phyloP scores from a whole-genome alignment of 2,329 filamentous ascomycete species.

The Trichoderma asperellum region DNA sequence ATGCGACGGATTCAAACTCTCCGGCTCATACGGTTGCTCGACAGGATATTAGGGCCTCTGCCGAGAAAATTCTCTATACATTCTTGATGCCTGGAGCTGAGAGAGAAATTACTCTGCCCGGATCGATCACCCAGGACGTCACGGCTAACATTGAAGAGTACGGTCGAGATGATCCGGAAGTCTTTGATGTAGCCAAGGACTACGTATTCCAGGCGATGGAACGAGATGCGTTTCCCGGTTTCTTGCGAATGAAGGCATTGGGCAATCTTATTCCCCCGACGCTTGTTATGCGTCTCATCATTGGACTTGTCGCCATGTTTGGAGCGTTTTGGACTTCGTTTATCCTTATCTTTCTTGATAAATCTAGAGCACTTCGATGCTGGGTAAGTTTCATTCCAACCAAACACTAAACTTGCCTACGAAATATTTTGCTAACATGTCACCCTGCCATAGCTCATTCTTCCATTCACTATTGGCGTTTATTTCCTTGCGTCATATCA shows the following conservation, averaged over 20 bases:
- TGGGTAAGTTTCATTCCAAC: slow-evolving; percentile 66
- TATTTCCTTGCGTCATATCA: slow-evolving; percentile 92
- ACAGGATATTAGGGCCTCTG: slow-evolving; percentile 87
- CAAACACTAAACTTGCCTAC: slow-evolving; percentile 26
- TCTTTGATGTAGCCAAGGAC: slow-evolving; percentile 97
- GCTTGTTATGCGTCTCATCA: slow-evolving; percentile 79
- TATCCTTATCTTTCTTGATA: slow-evolving; percentile 87
- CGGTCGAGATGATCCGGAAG: slow-evolving; percentile 91
- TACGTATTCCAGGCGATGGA: slow-evolving; percentile 99
- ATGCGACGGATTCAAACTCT: slow-evolving; percentile 76
- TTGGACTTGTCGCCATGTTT: slow-evolving; percentile 83
- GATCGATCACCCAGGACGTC: slow-evolving; percentile 83
- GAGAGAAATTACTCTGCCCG: slow-evolving; percentile 90
- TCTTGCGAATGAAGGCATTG: slow-evolving; percentile 90
- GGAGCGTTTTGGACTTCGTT: slow-evolving; percentile 94
- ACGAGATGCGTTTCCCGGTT: slow-evolving; percentile 96
- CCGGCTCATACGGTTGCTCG: slow-evolving; percentile 83
- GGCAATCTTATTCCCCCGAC: slow-evolving; percentile 94
- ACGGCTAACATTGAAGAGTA: slow-evolving; percentile 87
- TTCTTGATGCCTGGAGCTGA: slow-evolving; percentile 94
- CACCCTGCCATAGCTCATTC: slow-evolving; percentile 58
- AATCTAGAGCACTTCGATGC: slow-evolving; percentile 71
- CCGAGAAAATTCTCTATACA: slow-evolving; percentile 98
- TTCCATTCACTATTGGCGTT: slow-evolving; percentile 89
- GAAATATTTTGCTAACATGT: slow-evolving; percentile 30